A percentile compares a stretch with the other conserved stretches of the same genome.
phyloP scores from a whole-genome alignment of 2,329 filamentous ascomycete genomes.

The Shiraia bambusicola region DNA sequence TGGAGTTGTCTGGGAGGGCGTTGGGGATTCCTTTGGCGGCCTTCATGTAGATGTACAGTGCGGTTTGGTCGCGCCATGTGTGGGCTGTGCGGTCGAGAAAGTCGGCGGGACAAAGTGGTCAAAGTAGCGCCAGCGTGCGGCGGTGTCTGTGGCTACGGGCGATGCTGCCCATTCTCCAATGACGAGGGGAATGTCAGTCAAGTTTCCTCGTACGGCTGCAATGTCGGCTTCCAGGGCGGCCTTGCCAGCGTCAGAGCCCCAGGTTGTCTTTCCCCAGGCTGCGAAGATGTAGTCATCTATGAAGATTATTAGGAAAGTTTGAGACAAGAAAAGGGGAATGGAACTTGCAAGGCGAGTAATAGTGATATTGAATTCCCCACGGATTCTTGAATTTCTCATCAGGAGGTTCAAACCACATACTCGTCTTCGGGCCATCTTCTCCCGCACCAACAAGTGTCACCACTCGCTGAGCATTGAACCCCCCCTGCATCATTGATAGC shows the following conservation, averaged over 20 bases:
- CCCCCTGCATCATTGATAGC: slow-evolving; percentile 57
- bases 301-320: neutral
- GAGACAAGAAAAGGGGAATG: neutral
- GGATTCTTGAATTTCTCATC: slow-evolving; percentile 54
- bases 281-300: slow-evolving; percentile 43
- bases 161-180: slow-evolving; percentile 61
- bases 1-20: slow-evolving; percentile 55
- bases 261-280: slow-evolving; percentile 61
- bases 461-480: slow-evolving; percentile 57
- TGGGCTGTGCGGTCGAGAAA: slow-evolving; percentile 54
- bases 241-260: slow-evolving; percentile 59
- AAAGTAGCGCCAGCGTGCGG: slow-evolving; percentile 60
- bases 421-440: slow-evolving; percentile 56
- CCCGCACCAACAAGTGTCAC: slow-evolving; percentile 57
- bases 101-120: slow-evolving; percentile 56
- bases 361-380: slow-evolving; percentile 63
- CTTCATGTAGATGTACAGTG: slow-evolving; percentile 52
- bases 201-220: slow-evolving; percentile 54
- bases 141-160: slow-evolving; percentile 54
- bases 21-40: slow-evolving; percentile 51
- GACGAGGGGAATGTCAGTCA: slow-evolving; percentile 57
- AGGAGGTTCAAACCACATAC: slow-evolving; percentile 56
- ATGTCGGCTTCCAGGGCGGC: slow-evolving; percentile 54
- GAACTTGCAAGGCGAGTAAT: slow-evolving; percentile 58
- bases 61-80: slow-evolving; percentile 55